Conservation (phyloP, 2,329 filamentous ascomycete species). For the Epichloe elymi region DNA sequence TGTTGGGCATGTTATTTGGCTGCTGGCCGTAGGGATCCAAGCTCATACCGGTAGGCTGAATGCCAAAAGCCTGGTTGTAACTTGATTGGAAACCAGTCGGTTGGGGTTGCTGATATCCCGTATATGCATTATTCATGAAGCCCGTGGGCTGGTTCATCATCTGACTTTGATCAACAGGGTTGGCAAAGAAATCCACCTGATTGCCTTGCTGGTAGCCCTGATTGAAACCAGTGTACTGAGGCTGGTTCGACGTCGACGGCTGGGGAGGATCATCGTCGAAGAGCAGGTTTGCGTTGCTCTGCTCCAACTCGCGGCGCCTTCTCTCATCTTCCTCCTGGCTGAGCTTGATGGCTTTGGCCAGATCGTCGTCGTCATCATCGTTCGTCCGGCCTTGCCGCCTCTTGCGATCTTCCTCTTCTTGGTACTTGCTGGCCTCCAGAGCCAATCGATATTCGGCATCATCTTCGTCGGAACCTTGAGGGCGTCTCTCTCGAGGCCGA, state of each 20-base stretch:
- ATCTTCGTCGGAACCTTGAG: slow-evolving; percentile 54
- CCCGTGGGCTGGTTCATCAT: slow-evolving; percentile 70
- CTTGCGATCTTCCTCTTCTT: slow-evolving; percentile 78
- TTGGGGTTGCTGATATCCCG: slow-evolving; percentile 34
- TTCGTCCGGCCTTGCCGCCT: slow-evolving; percentile 54
- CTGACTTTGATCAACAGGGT: slow-evolving; percentile 68
- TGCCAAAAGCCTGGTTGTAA: slow-evolving; percentile 54
- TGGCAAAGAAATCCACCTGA: slow-evolving; percentile 94
- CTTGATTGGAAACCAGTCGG: slow-evolving; percentile 42
- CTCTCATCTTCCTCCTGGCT: slow-evolving; percentile 92
- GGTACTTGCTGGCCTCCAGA: slow-evolving; percentile 86
- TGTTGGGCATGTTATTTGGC: slow-evolving; percentile 12
- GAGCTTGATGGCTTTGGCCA: slow-evolving; percentile 87
- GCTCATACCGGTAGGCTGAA: slow-evolving; percentile 47
- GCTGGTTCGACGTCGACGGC: slow-evolving; percentile 30
- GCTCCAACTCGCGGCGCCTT: slow-evolving; percentile 73
- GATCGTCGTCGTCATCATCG: slow-evolving; percentile 60
- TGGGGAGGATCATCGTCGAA: slow-evolving; percentile 68
- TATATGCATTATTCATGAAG: slow-evolving; percentile 45
- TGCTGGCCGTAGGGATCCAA: slow-evolving; percentile 56
- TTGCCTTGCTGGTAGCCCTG: slow-evolving; percentile 96
- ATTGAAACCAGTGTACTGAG: slow-evolving; percentile 81
- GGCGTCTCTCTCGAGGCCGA: slow-evolving; percentile 34
- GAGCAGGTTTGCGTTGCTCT: slow-evolving; percentile 71
- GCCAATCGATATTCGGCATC: slow-evolving; percentile 85